phyloP scores from a whole-genome alignment of 495 filamentous ascomycete genomes.

The Neurospora sp. region DNA sequence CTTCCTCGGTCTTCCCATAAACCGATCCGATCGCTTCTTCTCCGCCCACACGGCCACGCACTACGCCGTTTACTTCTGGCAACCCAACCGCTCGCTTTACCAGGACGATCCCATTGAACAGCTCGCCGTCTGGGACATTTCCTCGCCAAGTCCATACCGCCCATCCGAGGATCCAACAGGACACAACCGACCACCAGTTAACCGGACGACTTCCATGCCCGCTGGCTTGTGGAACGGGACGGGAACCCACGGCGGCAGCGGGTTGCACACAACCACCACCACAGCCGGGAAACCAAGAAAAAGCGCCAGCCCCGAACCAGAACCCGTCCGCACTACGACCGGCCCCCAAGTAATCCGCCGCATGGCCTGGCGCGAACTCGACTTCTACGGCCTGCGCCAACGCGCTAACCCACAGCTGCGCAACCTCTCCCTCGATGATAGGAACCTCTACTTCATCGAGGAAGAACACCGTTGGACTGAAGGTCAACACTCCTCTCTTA shows the following conservation, averaged over 20 bases:
- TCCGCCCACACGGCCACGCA: constrained; percentile 52
- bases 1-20: constrained; percentile 51
- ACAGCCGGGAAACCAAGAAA: not conserved
- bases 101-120: constrained; percentile 53
- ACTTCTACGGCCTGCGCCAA: constrained; percentile 50
- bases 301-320: not conserved
- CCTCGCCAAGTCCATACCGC: constrained; percentile 41
- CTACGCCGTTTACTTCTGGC: constrained; percentile 60
- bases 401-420: constrained; percentile 43
- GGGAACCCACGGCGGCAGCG: not conserved
- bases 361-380: constrained; percentile 47
- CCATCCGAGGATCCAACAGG: constrained; percentile 47
- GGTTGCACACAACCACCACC: not conserved
- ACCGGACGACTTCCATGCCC: constrained; percentile 8
- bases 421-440: constrained; percentile 44
- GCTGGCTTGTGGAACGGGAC: constrained; percentile 18
- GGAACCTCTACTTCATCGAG: constrained; percentile 34
- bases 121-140: constrained; percentile 60
- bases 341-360: constrained; percentile 45
- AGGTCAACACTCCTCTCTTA: constrained; percentile 30
- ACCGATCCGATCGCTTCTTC: constrained; percentile 52
- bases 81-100: constrained; percentile 50
- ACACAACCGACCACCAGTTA: constrained; percentile 20
- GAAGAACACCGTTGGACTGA: constrained; percentile 42
- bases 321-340: not conserved